Base-by-base conservation (phyloP, 495 filamentous ascomycete genomes). In the Hyaloscypha hepaticicola region DNA sequence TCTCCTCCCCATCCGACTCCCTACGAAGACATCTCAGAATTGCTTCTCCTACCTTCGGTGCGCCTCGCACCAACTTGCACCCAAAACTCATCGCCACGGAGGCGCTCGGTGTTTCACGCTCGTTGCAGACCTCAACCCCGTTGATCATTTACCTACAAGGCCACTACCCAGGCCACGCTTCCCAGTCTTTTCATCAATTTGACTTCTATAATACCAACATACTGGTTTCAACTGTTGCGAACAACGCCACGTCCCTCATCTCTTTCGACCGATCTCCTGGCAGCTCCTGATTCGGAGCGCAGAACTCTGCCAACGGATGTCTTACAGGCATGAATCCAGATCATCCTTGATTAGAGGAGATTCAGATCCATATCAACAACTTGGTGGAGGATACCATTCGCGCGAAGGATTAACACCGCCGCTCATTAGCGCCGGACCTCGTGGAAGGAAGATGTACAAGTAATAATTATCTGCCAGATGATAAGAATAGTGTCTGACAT, bases 401-500 rank as follows among this genome's bases (percentile, higher is more conserved):
- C 78, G 85, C 65, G 80, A 88, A 77, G 83, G 83, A 12, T 81
- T 85, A 69, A 67, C 78, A 52, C 68, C 72, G 14, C 63, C 66
- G 58, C 48, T 69, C 41, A 69, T 66, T 33, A 67, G 65, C 69
- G 60, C 71, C 24, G 66, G 69, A 52, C 51, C 59, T 7, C 24
- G 65, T 53, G 50, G 59, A 52, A 65, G 58, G 34, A 69, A 60
- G 62, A 73, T 73, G 71, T 73, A 73, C 55, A 58, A 24, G 66
- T 69, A 63, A 25, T 45, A 38, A 22, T 19, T 7, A 57, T n/a
- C 5, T 7, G 29, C 21, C 24, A 4, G 55, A 57, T 58, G 25
- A 21, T 28, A 5, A 26, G n/a, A 19, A 51, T 55, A 4, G 33
- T 31, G n/a, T 29, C 58, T 66, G 58, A 66, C 53, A 26, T 51